These are phyloP conservation scores for Penicillium cinerascens DNA, from an alignment of 495 filamentous ascomycete species.

Conservation along the genomic window DNA sequence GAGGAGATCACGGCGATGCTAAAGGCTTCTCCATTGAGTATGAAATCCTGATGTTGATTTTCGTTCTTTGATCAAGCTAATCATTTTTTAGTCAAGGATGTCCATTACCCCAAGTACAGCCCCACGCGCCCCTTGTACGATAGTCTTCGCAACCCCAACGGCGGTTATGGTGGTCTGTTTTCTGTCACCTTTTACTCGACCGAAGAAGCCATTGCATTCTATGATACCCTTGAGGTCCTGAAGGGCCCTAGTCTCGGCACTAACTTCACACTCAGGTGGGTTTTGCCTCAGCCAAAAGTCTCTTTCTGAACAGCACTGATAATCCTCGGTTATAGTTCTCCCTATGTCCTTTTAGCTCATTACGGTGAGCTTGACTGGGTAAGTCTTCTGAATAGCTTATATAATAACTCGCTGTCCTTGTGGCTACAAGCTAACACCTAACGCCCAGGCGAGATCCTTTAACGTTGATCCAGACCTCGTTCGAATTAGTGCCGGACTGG, in stretches of 20 bases:
- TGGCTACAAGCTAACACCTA: constrained; percentile 4
- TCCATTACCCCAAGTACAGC: constrained; percentile 84
- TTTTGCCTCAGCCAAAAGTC: neutral
- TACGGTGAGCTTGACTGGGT: constrained; percentile 89
- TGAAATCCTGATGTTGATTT: constrained; percentile 1
- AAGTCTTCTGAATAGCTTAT: constrained; percentile 22
- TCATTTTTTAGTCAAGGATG: constrained; percentile 57
- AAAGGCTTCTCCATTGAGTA: constrained; percentile 50
- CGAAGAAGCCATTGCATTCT: constrained; percentile 75
- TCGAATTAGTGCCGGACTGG: constrained; percentile 85
- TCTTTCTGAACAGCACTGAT: constrained; percentile 7
- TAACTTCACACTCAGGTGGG: constrained; percentile 82
- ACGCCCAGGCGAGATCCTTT: constrained; percentile 61
- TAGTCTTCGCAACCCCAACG: constrained; percentile 64
- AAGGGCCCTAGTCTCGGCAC: constrained; percentile 96
- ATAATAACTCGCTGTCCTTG: neutral
- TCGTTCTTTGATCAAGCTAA: neutral
- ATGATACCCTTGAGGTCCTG: constrained; percentile 77
- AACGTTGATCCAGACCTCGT: constrained; percentile 75
- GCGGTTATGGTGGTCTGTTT: constrained; percentile 88
- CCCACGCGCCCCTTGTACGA: constrained; percentile 72
- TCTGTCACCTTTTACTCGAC: constrained; percentile 72
- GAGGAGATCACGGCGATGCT: constrained; percentile 76
- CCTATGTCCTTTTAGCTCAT: constrained; percentile 89
- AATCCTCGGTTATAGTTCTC: constrained; percentile 49